Base-by-base conservation (phyloP, 2,329 filamentous ascomycete species). In the Paracamarosporium sp. region DNA sequence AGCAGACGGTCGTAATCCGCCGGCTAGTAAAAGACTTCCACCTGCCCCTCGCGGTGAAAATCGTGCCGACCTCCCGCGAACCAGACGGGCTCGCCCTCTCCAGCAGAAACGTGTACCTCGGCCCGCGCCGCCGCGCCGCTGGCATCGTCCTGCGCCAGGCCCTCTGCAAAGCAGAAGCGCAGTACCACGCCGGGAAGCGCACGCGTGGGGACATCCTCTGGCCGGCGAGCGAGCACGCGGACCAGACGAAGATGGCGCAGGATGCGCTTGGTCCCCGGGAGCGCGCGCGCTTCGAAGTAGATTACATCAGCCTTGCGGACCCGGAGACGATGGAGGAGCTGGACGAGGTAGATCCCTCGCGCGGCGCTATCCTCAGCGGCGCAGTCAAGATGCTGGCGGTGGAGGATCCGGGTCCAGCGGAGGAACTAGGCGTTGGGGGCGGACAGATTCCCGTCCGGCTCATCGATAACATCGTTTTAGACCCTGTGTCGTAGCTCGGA, bases 51-150 rank as follows among this genome's bases (percentile, higher is more conserved):
- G 81, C 90, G 22, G 87, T 98, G 8, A 83, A 88, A 30, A 84
- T 98, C 53, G 86, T 89, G 5, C 82, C 86, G 0, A 99, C 95
- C 0, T 82, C 87, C 56, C 85, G 95, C 50, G 93, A 96, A 60
- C 55, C 73, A 1, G 93, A 97, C 74, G 94, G 94, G 0, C 80
- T 99, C 59, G 95, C 95, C 2, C 84, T 97, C 77, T 97, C 93
- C 73, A 97, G 92, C 31, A 84, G 95, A 53, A 99, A 99, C 75
- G 92, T 97, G 7, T 98, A 97, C 74, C 86, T 99, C 3, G 95
- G 94, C 1, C 76, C 85, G 17, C 83, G 93, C 47, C 83, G 95
- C 62, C 86, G 93, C 25, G 80, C 79, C 3, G 85, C 91, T 12
- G 93, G 90, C 0, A 86, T 89, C 0, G 90, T 95, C 1, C 81